Evolutionary conservation across 805 yeast species (phyloP), one percentile per base, ranked within the genome.

Genomic region (Ogataea degrootiae): DNA sequence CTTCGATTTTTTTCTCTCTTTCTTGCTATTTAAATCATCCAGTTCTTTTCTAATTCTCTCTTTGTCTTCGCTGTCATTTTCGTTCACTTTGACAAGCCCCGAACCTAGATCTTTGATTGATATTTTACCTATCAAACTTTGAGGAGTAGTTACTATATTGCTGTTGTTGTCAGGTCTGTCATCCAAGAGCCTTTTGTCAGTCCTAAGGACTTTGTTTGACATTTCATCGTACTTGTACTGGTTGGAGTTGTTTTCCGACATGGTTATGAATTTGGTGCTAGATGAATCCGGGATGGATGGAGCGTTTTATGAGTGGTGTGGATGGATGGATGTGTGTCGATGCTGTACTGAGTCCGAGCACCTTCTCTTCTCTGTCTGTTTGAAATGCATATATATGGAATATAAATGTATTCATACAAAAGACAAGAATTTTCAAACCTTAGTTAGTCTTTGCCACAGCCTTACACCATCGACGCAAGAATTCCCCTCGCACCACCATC

Each of bases 181-280:
- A 42, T 76, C 74, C 43, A 78, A 61, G 36, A 80, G 67, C 43
- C 82, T 64, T 50, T 74, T 71, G 60, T 84, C 88, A 51, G 75
- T 77, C 52, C 74, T 69, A 29, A 83, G 72, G 51, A 87, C 92
- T 69, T 83, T 83, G 56, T 83, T 85, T 43, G 95, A 76, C 90
- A 87, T 84, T 60, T 79, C 87, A 61, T 82, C 85, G 56, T 82
- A 79, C 54, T 80, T 74, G 64, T 82, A 83, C 52, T 57, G 62
- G 40, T 45, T 48, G 5, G 41, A 14, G 19, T 37, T 50, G 14
- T 37, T 41, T 3, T 43, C 45, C 7, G 52, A 34, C 52, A 49
- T 49, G 22, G 12, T 9, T 26, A 26, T 9, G 3, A 9, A 11
- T 26, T 6, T 9, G 31, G 12, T 26, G 11, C 11, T 26, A 26